These are phyloP conservation scores for Lentinula novae-zelandiae DNA, from an alignment of 1,284 basidiomycete species.

Conservation along the genomic window DNA sequence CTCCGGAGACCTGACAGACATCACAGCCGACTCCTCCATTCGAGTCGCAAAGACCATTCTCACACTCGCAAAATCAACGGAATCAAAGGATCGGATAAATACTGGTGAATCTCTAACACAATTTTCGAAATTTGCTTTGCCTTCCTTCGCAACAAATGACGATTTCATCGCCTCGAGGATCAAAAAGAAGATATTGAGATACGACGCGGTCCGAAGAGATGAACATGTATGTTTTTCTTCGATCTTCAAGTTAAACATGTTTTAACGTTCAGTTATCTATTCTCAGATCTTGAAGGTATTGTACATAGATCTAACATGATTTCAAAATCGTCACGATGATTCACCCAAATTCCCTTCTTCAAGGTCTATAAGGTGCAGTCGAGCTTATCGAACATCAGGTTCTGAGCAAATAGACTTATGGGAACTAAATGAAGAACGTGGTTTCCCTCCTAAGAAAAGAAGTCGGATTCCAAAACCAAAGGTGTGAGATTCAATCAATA, in stretches of 20 bases:
- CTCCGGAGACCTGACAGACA: conserved; percentile 2
- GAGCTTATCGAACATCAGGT: too few relatives aligned
- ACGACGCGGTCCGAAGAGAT: background rate
- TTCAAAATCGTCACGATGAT: background rate
- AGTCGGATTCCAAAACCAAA: background rate
- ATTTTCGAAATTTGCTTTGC: background rate
- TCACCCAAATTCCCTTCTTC: background rate
- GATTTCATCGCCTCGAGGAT: background rate
- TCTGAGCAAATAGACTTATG: background rate
- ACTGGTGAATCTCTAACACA: conserved; percentile 6
- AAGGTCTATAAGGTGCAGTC: conserved; percentile 15
- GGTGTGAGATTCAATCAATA: background rate
- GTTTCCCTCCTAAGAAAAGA: conserved; percentile 4
- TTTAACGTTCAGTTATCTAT: background rate
- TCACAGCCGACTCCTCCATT: conserved; percentile 9
- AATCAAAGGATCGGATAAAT: background rate
- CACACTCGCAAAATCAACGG: conserved; percentile 4
- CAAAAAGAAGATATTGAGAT: background rate
- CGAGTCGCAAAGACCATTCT: conserved; percentile 12
- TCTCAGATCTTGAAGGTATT: background rate
- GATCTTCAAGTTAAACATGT: background rate
- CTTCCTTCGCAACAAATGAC: background rate
- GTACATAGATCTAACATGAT: background rate
- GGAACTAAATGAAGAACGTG: conserved; percentile 11
- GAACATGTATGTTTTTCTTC: background rate